These are phyloP conservation scores for Scheffersomyces quercinus DNA, from an alignment of 1,139 yeast species.

Conservation along the genomic window DNA sequence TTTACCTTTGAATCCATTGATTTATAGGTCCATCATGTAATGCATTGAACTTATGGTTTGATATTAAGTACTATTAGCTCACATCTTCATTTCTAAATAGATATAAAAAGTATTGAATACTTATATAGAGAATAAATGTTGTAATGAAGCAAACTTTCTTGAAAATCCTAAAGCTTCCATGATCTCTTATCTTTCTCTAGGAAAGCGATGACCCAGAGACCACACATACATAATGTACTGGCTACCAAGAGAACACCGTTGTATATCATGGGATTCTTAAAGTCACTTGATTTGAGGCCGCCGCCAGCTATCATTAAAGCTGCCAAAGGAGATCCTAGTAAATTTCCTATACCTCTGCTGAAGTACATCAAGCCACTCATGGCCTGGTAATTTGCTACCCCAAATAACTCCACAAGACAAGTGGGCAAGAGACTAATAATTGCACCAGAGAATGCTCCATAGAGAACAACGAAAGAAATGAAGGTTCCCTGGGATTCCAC, in stretches of 20 bases:
- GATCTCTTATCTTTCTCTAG: background rate
- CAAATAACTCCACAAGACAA: conserved; percentile 40
- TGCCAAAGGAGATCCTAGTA: conserved; percentile 36
- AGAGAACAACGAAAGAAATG: conserved; percentile 38
- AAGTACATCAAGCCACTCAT: conserved; percentile 29
- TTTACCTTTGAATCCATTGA: conserved; percentile 47
- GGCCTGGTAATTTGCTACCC: conserved; percentile 29
- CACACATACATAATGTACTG: conserved; percentile 17
- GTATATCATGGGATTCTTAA: conserved; percentile 23
- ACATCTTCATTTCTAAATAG: no score
- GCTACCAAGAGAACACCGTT: conserved; percentile 23
- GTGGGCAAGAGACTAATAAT: conserved; percentile 41
- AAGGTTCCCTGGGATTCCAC: conserved; percentile 26
- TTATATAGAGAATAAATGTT: background rate
- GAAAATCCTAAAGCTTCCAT: background rate
- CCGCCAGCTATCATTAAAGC: conserved; percentile 23
- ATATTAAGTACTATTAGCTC: background rate
- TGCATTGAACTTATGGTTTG: background rate
- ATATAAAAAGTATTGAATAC: no score
- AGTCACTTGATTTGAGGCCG: conserved; percentile 18
- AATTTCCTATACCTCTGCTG: conserved; percentile 30
- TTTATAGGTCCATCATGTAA: background rate
- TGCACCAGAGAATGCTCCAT: conserved; percentile 39
- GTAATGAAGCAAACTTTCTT: background rate
- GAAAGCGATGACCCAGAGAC: conserved; percentile 5